Base-by-base conservation (phyloP, 2,329 filamentous ascomycete species). In the Claviceps citrina region DNA sequence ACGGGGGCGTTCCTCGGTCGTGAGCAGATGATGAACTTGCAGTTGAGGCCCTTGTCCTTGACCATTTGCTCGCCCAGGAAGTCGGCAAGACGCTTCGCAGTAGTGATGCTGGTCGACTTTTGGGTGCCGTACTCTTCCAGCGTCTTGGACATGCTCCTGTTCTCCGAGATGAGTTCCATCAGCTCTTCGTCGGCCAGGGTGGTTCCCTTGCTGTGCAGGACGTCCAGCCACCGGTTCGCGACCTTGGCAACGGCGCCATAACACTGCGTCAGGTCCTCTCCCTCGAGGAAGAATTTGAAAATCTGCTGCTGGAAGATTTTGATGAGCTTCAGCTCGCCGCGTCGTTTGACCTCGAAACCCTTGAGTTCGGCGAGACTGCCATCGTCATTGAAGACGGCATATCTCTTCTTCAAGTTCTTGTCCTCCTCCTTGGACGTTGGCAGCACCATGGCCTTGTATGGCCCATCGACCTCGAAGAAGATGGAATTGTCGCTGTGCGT, bases 291-390 rank as follows among this genome's bases (percentile, higher is more conserved):
- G 63, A 98, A 96, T 57, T 94, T 95, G 78, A 98, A 98, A 49
- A 98, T 94, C 54, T 98, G 91, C 44, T 91, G 85, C 60, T 98
- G 91, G 59, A 98, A 98, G 56, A 96, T 98, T 63, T 98, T 98
- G 73, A 98, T 98, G 50, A 98, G 78, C 65, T 98, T 98, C 50
- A 98, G 67, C 64, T 98, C 91, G 68, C 91, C 91, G 73, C 91
- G 76, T 57, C 91, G 80, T 67, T 98, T 98, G 48, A 98, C 79
- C 54, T 98, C 91, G 54, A 98, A 98, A 5, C 91, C 91, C 56
- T 98, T 98, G 54, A 98, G 61, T 57, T 98, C 91, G 12, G 91
- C 91, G 39, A 98, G 68, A 58, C 81, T 93, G 30, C 93, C 91
- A 52, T 98, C 91, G 46, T 96, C 84, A 54, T 98, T 98, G 73